Evolutionary conservation across 129 eudicot species (phyloP).

Genomic region (Daucus carota): DH1_v3.0 NC_030385.2:43214501-43215000

Average conservation of each 20-base stretch:
- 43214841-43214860: constrained; percentile 13
- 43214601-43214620: background rate
- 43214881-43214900: background rate
- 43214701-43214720: constrained; percentile 32
- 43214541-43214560: constrained; percentile 72
- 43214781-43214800: constrained; percentile 57
- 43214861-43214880: background rate
- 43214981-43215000: constrained; percentile 4
- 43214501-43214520: constrained; percentile 3
- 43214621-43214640: constrained; percentile 4
- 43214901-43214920: constrained; percentile 2
- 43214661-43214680: background rate
- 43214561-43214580: constrained; percentile 79
- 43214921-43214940: constrained; percentile 77
- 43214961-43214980: constrained; percentile 36
- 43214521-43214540: constrained; percentile 30
- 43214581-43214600: constrained; percentile 34
- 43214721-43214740: constrained; percentile 27
- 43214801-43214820: constrained; percentile 81
- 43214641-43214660: background rate
- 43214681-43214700: background rate
- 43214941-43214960: constrained; percentile 46
- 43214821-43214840: constrained; percentile 48
- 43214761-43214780: constrained; percentile 44
- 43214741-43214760: constrained; percentile 27